A percentile compares a stretch with the other conserved stretches of the same genome.
Conservation (phyloP, 1,284 basidiomycete genomes). For the Leccinum variabile region DNA sequence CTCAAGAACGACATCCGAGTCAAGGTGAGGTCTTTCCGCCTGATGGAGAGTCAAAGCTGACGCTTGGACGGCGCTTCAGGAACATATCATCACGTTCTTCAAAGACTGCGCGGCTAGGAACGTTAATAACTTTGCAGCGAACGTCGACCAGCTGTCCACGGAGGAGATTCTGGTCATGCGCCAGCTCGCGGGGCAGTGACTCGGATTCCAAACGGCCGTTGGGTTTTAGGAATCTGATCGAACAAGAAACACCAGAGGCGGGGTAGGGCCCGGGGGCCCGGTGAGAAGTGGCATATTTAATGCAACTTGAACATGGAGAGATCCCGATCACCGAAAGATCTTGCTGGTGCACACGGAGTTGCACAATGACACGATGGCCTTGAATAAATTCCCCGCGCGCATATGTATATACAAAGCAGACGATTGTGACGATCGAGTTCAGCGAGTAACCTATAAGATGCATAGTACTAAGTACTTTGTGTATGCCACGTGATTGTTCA, state of each 20-base stretch:
- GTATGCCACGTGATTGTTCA: no score
- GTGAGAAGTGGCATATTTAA: not conserved
- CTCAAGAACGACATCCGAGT: constrained; percentile 73
- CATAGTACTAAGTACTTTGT: no score
- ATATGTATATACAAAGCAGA: not conserved
- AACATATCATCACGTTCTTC: constrained; percentile 67
- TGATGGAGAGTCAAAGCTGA: not conserved
- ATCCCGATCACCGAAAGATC: not conserved
- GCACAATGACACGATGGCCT: not conserved
- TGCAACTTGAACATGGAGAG: not conserved
- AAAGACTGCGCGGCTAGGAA: constrained; percentile 68
- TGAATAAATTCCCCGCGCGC: not conserved
- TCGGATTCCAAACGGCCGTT: not conserved
- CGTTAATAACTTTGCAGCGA: constrained; percentile 60
- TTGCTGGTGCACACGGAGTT: not conserved
- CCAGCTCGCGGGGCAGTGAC: constrained; percentile 45
- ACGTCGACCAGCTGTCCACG: constrained; percentile 64
- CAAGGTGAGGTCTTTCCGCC: constrained; percentile 50
- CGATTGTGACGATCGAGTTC: not conserved
- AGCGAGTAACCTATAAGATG: not conserved
- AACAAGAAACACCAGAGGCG: not conserved
- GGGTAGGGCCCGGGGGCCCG: not conserved
- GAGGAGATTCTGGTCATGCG: constrained; percentile 72
- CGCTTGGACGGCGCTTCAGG: constrained; percentile 40
- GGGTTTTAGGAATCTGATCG: not conserved